Base-by-base conservation (phyloP, 306 rosid species). In the Sophora flavescens region DNA sequence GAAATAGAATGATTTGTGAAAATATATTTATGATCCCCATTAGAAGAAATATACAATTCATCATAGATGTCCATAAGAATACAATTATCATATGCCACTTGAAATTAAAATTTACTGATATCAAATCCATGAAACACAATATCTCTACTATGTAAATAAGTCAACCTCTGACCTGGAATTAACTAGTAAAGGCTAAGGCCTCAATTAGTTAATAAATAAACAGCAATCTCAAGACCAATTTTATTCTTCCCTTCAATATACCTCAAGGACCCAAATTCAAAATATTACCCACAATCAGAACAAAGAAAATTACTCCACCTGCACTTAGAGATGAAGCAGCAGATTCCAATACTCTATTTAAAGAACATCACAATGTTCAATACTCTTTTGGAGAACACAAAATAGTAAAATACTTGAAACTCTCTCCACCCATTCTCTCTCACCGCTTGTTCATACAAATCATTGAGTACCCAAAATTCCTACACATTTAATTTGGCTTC, bases 11-110 rank as follows among this genome's bases (percentile, higher is more conserved):
- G 22, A 52, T 15, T 33, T 15, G 50, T 52, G 42, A 26, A 33
- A 16, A 17, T 13, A 72, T 52, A 30, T 6, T 38, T 13, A 35
- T 51, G 60, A 60, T 5, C 48, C 50, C 42, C 38, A 58, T 22
- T 12, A 64, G 51, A 72, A 63, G 72, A 79, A 63, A 72, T 54
- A 56, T 44, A 68, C 41, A 39, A 53, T 63, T 41, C 69, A 47
- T 44, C 79, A 71, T 2, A 62, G 10, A 72, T 39, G 28, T 53
- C 36, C 42, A 39, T 13, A 64, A 28, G 41, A 52, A 12, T 17
- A 67, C 9, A 57, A 69, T 68, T 33, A 32, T 35, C 17, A 8
- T 30, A 60, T 68, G 51, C 26, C 52, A 68, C 57, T 35, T 17
- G 7, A 15, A n/a, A 13, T 15, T 10, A 38, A 63, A 22, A 35